Base-by-base conservation (phyloP, 2,329 filamentous ascomycete species). In the Davidsoniella eucalypti region DNA sequence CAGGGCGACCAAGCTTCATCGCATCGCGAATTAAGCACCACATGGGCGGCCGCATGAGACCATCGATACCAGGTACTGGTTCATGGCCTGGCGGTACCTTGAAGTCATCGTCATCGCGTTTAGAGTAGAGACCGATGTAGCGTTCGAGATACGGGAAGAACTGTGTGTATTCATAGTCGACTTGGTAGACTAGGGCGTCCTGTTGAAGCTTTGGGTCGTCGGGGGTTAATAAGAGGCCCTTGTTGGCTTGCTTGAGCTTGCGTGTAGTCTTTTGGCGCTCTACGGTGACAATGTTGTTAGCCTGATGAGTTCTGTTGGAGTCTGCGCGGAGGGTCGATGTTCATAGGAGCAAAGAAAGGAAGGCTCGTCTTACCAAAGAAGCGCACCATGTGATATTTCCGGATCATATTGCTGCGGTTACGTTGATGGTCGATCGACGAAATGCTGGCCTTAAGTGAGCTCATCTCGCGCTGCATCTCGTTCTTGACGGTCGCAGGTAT, bases 321-420 rank as follows among this genome's bases (percentile, higher is more conserved):
- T 33, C 12, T 33, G 8, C 12, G 29, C 1, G 12, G 8, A 33
- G 8, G 8, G 8, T 33, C 12, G 45, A 26, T 33, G 29, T 12
- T 33, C 5, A 4, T 23, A 23, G 21, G 21, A 29, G 52, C 12
- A 47, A 56, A 8, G 58, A 7, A 10, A 49, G 7, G 18, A 18
- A 16, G 8, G 33, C 21, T 26, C 4, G 4, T 58, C 72, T 47
- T 69, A 84, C 84, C 85, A 64, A 90, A 90, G 61, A 92, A 92
- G 25, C 85, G 71, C 47, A 90, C 77, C 75, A 86, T 88, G 62
- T 90, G 84, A 58, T 87, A 92, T 62, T 80, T 83, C 47, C 70
- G 70, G 55, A 88, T 87, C 75, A 88, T 85, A 53, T 77, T 71
- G 57, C 72, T 72, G 56, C 77, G 72, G 60, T 71, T 72, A 65